phyloP scores from a whole-genome alignment of 768 basidiomycete species.

The Cystofilobasidium ferigula region DNA sequence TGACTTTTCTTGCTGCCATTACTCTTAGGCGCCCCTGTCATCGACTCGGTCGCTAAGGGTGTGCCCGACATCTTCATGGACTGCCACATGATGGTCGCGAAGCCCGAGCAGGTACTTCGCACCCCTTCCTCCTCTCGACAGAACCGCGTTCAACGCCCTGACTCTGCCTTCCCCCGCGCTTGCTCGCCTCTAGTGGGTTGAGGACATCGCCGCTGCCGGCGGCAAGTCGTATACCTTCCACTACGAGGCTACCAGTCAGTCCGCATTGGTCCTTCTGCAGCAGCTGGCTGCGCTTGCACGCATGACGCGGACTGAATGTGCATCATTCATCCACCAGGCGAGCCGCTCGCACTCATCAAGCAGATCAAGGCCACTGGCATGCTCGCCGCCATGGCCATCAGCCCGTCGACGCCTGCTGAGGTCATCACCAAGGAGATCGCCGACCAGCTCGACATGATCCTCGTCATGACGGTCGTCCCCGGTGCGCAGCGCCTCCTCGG shows the following conservation, averaged over 20 bases:
- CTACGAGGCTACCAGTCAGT: constrained; percentile 77
- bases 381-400: constrained; percentile 93
- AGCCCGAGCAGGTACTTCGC: constrained; percentile 66
- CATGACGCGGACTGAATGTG: background rate
- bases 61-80: constrained; percentile 98
- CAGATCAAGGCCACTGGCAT: constrained; percentile 72
- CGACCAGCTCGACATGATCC: constrained; percentile 78
- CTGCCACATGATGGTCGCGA: constrained; percentile 98
- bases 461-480: constrained; percentile 97
- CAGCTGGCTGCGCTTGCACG: background rate
- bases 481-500: constrained; percentile 43
- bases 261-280: background rate
- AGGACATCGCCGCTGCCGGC: constrained; percentile 89
- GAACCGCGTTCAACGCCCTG: background rate
- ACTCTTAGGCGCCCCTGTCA: constrained; percentile 65
- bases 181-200: constrained; percentile 72
- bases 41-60: constrained; percentile 69
- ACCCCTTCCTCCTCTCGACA: background rate
- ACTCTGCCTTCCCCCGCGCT: background rate
- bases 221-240: constrained; percentile 95
- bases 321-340: constrained; percentile 41
- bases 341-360: constrained; percentile 64
- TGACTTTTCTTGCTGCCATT: background rate
- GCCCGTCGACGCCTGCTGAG: constrained; percentile 80
- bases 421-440: constrained; percentile 78